These are phyloP conservation scores for Adansonia grandidieri DNA, from an alignment of 441 rosid genomes.

Conservation along the genomic window DNA sequence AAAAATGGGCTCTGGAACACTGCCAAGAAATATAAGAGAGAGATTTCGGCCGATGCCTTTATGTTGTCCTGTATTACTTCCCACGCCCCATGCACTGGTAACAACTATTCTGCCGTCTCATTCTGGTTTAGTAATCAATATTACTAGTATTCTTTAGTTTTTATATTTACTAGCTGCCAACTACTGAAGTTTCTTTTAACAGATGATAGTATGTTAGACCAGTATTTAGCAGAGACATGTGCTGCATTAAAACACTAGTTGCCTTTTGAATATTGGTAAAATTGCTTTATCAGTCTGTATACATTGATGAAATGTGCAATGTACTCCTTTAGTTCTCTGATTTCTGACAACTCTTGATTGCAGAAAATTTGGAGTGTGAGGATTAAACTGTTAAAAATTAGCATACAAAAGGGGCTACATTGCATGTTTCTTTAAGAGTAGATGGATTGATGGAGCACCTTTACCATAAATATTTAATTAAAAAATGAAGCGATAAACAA, in stretches of 20 bases:
- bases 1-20: conserved; percentile 55
- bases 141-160: background rate
- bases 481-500: background rate
- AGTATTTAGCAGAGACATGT: background rate
- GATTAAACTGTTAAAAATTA: background rate
- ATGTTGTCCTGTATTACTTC: conserved; percentile 83
- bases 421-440: conserved; percentile 6
- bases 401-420: background rate
- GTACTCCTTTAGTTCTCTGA: conserved; percentile 1
- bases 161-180: conserved; percentile 15
- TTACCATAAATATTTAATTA: background rate
- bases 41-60: conserved; percentile 96
- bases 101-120: conserved; percentile 27
- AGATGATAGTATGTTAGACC: background rate
- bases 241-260: background rate
- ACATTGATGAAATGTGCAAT: background rate
- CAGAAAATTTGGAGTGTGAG: background rate
- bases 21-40: conserved; percentile 62
- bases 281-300: background rate
- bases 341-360: background rate
- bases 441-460: background rate
- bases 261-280: background rate
- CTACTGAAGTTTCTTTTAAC: background rate
- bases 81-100: conserved; percentile 96
- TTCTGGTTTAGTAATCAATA: conserved; percentile 17